Evolutionary conservation across 1,139 yeast genomes (phyloP).

Genomic region (Blastobotrys apis): DNA sequence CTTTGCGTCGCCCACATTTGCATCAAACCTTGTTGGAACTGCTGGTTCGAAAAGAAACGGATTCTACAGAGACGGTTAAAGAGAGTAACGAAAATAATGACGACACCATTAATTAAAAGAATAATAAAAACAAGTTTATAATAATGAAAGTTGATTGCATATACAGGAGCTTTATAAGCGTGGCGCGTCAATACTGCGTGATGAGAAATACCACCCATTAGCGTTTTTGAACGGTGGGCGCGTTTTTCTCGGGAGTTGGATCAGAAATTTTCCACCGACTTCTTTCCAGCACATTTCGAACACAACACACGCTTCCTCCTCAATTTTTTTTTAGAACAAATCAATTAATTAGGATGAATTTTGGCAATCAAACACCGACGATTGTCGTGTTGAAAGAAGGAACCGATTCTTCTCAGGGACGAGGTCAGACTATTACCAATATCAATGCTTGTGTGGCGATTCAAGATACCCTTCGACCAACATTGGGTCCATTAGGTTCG

Average conservation of each 20-base stretch:
- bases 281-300: background rate
- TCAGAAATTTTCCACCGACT: conserved; percentile 5
- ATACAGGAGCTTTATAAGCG: no score
- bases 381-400: conserved; percentile 97
- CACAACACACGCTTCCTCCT: background rate
- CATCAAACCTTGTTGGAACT: conserved; percentile 22
- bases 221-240: no score
- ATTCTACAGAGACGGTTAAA: no score
- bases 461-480: conserved; percentile 91
- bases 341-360: conserved; percentile 51
- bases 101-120: no score
- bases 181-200: no score
- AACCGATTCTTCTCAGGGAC: conserved; percentile 94
- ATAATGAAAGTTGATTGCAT: no score
- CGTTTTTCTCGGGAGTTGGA: no score
- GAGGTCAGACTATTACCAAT: conserved; percentile 89
- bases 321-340: no score
- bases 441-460: conserved; percentile 96
- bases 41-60: conserved; percentile 13
- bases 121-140: no score
- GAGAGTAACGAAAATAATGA: no score
- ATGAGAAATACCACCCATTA: no score
- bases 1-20: conserved; percentile 37
- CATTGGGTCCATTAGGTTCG: conserved; percentile 95
- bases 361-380: conserved; percentile 91